phyloP scores from a whole-genome alignment of 2,329 filamentous ascomycete genomes.

The Sphaerostilbella broomeana region DNA sequence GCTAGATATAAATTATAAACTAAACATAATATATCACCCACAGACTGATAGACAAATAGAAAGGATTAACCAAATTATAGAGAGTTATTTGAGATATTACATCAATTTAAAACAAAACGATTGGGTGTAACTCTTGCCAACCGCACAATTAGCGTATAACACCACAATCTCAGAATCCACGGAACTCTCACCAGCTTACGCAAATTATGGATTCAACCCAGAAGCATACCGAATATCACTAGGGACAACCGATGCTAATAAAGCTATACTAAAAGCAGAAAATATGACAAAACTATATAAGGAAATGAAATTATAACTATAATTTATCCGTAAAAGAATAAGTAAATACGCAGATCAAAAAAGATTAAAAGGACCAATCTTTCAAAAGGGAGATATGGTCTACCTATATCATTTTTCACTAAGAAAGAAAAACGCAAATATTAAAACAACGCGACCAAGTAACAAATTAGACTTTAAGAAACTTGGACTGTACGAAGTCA shows the following conservation, averaged over 20 bases:
- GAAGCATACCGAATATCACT: neutral
- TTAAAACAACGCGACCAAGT: conserved; percentile 7
- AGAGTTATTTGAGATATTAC: neutral
- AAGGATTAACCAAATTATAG: neutral
- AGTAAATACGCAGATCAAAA: conserved; percentile 1
- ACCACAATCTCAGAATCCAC: neutral
- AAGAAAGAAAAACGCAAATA: neutral
- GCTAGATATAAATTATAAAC: conserved; percentile 1
- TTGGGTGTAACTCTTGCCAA: neutral
- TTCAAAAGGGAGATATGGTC: conserved; percentile 10
- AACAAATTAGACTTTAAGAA: neutral
- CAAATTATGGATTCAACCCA: neutral
- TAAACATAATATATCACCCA: neutral
- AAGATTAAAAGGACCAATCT: conserved; percentile 8
- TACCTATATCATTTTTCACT: conserved; percentile 6
- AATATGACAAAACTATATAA: neutral
- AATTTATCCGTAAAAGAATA: conserved; percentile 5
- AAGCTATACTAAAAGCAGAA: neutral
- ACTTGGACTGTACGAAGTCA: too few relatives aligned
- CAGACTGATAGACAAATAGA: conserved; percentile 3
- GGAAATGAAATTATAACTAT: neutral
- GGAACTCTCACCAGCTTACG: neutral
- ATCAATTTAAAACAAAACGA: conserved; percentile 1
- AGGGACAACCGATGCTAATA: neutral
- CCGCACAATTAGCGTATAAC: neutral